These are phyloP conservation scores for Paramecium sexaurelia DNA, from an alignment of 73 alveolate species.

Conservation along the genomic window DNA sequence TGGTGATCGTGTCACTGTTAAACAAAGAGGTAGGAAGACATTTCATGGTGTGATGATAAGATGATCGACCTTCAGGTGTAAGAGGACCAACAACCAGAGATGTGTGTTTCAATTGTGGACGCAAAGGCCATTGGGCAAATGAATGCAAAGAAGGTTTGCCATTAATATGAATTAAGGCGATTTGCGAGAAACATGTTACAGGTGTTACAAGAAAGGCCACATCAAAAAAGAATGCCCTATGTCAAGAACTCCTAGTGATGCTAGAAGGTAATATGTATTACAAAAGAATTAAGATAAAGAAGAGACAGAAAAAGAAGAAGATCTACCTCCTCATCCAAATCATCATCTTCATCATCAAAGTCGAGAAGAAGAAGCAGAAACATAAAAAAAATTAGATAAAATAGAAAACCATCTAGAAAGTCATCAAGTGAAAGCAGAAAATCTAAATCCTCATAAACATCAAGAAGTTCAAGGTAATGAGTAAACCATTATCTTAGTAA, in stretches of 20 bases:
- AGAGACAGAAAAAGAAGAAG: slow-evolving; percentile 42
- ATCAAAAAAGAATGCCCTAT: slow-evolving; percentile 70
- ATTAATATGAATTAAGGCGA: not conserved
- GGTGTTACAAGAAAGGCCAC: slow-evolving; percentile 75
- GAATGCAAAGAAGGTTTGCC: slow-evolving; percentile 66
- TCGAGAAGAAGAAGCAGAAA: slow-evolving; percentile 43
- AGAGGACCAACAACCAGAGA: slow-evolving; percentile 83
- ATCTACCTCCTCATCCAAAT: slow-evolving; percentile 50
- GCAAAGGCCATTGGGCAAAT: slow-evolving; percentile 86
- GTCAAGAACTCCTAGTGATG: slow-evolving; percentile 68
- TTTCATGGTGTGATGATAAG: slow-evolving; percentile 18
- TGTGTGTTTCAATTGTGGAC: slow-evolving; percentile 83
- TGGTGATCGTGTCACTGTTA: slow-evolving; percentile 73
- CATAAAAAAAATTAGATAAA: not conserved
- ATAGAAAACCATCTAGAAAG: not conserved
- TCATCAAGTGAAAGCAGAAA: slow-evolving; percentile 48
- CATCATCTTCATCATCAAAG: slow-evolving; percentile 54
- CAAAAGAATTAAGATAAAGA: not conserved
- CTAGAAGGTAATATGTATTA: slow-evolving; percentile 7
- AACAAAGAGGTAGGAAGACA: slow-evolving; percentile 64
- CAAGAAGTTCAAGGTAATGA: slow-evolving; percentile 1
- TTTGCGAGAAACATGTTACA: slow-evolving; percentile 73
- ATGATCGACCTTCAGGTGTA: slow-evolving; percentile 64
- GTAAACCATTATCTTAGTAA: not conserved
- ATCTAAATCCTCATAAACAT: not conserved